Evolutionary conservation across 2,329 filamentous ascomycete species (phyloP).

Genomic region (Trichoderma semiorbis): DNA sequence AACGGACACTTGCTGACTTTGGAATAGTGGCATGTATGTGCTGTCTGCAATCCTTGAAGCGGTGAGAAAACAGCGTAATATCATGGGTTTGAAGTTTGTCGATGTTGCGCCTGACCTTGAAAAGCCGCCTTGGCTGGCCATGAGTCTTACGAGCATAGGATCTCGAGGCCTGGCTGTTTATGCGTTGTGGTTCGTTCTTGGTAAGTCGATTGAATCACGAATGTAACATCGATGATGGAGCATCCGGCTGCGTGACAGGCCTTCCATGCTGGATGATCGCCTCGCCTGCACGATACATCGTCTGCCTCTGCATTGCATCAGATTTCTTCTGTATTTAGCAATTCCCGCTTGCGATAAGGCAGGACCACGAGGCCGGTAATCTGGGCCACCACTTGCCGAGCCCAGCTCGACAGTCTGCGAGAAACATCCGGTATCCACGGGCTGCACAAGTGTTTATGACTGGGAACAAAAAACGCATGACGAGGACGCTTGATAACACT

Average conservation of each 20-base stretch:
- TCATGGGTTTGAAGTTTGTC: neutral
- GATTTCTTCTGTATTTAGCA: neutral
- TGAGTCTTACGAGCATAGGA: neutral
- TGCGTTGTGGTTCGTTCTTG: neutral
- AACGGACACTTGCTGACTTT: constrained; percentile 9
- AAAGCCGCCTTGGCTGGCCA: neutral
- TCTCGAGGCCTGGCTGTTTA: neutral
- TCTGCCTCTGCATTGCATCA: constrained; percentile 4
- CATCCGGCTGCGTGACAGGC: neutral
- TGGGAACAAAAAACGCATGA: neutral
- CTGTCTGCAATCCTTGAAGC: neutral
- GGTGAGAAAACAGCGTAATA: constrained; percentile 3
- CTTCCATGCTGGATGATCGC: neutral
- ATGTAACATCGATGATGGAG: constrained; percentile 4
- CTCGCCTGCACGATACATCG: constrained; percentile 6
- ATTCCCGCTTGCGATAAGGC: neutral
- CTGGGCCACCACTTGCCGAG: neutral
- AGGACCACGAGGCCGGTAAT: neutral
- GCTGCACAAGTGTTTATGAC: neutral
- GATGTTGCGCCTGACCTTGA: neutral
- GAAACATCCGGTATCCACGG: neutral
- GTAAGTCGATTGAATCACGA: neutral
- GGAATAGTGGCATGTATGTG: constrained; percentile 14
- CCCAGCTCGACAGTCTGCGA: neutral
- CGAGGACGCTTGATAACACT: constrained; percentile 1